A percentile compares a stretch with the other conserved stretches of the same genome.
Conservation (phyloP, 257 asterid genomes). For the Capsicum chinense region DNA sequence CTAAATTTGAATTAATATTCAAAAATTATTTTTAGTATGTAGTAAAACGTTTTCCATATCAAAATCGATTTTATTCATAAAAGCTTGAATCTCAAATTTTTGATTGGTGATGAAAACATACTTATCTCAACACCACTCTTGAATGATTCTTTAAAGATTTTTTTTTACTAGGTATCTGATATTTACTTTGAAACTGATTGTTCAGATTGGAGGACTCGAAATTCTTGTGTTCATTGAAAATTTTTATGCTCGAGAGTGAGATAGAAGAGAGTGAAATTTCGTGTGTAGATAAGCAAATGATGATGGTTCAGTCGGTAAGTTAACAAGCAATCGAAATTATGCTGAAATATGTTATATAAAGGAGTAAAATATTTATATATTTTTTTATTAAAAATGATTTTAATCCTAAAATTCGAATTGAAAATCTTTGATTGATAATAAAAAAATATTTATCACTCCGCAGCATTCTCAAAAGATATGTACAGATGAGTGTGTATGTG, state of each 20-base stretch:
- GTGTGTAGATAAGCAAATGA: too few species aligned
- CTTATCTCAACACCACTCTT: not conserved
- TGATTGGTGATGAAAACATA: not conserved
- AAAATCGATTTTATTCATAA: too few species aligned
- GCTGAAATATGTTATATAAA: not conserved
- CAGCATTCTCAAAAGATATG: not conserved
- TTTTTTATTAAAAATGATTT: too few species aligned
- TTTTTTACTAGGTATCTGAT: not conserved
- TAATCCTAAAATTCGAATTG: not conserved
- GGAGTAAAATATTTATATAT: not conserved
- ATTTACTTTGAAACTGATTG: not conserved
- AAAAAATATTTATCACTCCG: not conserved
- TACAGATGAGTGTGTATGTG: not conserved
- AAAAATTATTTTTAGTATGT: too few species aligned
- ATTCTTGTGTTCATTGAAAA: too few species aligned
- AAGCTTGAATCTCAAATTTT: not conserved
- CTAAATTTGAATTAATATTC: accelerated
- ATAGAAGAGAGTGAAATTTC: too few species aligned
- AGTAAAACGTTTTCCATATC: not conserved
- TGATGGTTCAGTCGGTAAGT: too few species aligned
- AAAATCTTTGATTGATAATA: too few species aligned
- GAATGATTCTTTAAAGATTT: not conserved
- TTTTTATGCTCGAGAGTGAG: too few species aligned
- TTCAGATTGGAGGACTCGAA: not conserved
- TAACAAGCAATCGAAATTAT: too few species aligned